Base-by-base conservation (phyloP, 1,139 yeast genomes). In the Yamadazyma trypodendri region DNA sequence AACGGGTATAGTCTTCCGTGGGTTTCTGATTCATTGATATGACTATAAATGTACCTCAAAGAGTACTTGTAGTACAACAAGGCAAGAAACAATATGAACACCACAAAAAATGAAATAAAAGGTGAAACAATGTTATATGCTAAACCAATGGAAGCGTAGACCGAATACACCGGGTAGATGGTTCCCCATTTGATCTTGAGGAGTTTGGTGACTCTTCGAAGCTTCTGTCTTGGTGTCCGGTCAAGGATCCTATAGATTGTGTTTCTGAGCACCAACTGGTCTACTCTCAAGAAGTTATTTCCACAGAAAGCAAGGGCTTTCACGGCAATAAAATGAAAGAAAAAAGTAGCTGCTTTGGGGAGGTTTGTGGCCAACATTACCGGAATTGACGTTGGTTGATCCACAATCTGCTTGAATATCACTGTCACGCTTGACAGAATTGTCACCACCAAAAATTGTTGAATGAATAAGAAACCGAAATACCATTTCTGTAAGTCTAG, bases 281-380 rank as follows among this genome's bases (percentile, higher is more conserved):
- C 72, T 12, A 79, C 63, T 51, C 83, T 76, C 21, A 85, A 52
- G 35, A 86, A 69, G 46, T 78, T 79, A 41, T 75, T 79, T 0
- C 95, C 95, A 48, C 84, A 77, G 46, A 82, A 76, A 1, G 89
- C 73, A 43, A 87, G 65, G 0, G 95, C 92, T 56, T 85, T 80
- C 29, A 87, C 65, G 1, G 87, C 67, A 24, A 86, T 67, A 50
- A 80, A 84, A 4, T 89, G 84, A 53, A 82, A 81, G 61, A 86
- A 87, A 52, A 87, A 87, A 37, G 83, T 84, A 1, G 95, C 84
- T 16, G 94, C 82, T 52, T 83, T 84, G 0, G 96, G 95, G 32
- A 87, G 63, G 51, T 86, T 85, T 5, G 75, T 68, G 0, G 95
- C 95, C 32, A 87, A 61, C 37, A 86, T 60, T 4, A 78, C 67